Evolutionary conservation across 2,329 filamentous ascomycete genomes (phyloP).

Genomic region (Colletotrichum sojae): DNA sequence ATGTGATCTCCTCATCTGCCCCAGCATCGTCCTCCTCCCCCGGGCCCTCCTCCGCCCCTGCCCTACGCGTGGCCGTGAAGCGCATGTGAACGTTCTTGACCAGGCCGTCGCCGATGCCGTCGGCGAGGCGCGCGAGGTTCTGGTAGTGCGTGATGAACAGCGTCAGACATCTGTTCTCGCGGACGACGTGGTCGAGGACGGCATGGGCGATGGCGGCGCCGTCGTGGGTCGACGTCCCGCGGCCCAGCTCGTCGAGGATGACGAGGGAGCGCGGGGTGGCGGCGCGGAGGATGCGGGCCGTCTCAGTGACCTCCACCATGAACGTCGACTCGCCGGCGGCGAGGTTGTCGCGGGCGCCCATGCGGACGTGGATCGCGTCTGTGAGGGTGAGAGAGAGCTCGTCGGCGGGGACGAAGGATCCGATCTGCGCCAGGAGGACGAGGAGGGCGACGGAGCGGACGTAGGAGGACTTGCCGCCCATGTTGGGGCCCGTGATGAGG

Average conservation of each 20-base stretch:
- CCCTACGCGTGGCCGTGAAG: conserved; percentile 69
- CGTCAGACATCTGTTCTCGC: conserved; percentile 81
- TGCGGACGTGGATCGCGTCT: conserved; percentile 94
- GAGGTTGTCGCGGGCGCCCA: conserved; percentile 97
- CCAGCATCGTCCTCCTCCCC: conserved; percentile 47
- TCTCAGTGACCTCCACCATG: conserved; percentile 97
- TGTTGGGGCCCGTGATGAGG: conserved; percentile 96
- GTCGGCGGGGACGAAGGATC: conserved; percentile 90
- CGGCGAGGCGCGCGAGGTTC: conserved; percentile 79
- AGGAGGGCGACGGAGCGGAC: conserved; percentile 94
- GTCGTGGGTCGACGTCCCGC: conserved; percentile 95
- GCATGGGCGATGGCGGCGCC: conserved; percentile 96
- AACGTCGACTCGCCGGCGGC: conserved; percentile 96
- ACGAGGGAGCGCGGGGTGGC: conserved; percentile 89
- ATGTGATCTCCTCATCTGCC: conserved; percentile 86
- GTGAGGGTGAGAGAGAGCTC: conserved; percentile 83
- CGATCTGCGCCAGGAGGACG: conserved; percentile 93
- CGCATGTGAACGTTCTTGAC: conserved; percentile 96
- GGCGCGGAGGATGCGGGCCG: conserved; percentile 88
- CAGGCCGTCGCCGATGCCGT: conserved; percentile 70
- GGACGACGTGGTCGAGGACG: conserved; percentile 87
- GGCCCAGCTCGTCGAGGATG: conserved; percentile 93
- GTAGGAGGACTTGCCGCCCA: conserved; percentile 99
- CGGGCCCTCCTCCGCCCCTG: conserved; percentile 22
- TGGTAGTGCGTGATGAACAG: conserved; percentile 99